phyloP scores from a whole-genome alignment of 768 basidiomycete genomes.

The Lactifluus echinatus region DNA sequence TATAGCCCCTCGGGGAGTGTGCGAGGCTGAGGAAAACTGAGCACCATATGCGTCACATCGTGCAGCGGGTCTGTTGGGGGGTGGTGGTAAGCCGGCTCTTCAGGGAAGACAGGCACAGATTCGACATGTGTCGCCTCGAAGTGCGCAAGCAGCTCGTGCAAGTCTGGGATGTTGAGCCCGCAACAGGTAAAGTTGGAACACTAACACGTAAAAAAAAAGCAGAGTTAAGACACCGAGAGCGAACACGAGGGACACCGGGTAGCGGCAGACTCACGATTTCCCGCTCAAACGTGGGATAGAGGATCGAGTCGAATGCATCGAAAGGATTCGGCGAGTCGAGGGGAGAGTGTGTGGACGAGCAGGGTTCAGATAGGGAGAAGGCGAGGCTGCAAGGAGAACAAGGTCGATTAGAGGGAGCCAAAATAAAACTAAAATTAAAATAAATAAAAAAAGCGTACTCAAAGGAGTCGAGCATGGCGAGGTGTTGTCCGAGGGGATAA shows the following conservation, averaged over 20 bases:
- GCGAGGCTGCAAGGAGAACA: not conserved
- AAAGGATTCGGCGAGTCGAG: conserved; percentile 11
- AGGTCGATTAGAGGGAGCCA: not conserved
- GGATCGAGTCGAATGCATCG: conserved; percentile 9
- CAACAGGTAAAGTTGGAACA: conserved; percentile 44
- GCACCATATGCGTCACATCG: conserved; percentile 21
- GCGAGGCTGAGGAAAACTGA: conserved; percentile 28
- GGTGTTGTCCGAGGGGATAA: not conserved
- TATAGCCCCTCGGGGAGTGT: conserved; percentile 21
- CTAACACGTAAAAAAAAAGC: conserved; percentile 19
- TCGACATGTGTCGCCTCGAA: conserved; percentile 38
- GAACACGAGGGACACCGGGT: not conserved
- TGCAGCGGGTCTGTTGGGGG: conserved; percentile 10
- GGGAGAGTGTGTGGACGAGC: conserved; percentile 10
- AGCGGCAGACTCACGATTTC: conserved; percentile 14
- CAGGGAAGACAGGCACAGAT: conserved; percentile 5
- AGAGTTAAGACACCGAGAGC: not conserved
- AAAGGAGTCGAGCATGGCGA: conserved; percentile 12
- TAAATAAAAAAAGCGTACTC: too few relatives aligned
- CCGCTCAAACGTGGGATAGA: conserved; percentile 19
- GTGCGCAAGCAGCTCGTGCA: conserved; percentile 45
- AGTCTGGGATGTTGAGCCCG: conserved; percentile 35
- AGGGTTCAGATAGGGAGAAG: conserved; percentile 11
- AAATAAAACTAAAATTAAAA: too few relatives aligned
- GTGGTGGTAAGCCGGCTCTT: conserved; percentile 12